phyloP scores from a whole-genome alignment of 2,329 filamentous ascomycete genomes.

The Lecanosticta acicola region DNA sequence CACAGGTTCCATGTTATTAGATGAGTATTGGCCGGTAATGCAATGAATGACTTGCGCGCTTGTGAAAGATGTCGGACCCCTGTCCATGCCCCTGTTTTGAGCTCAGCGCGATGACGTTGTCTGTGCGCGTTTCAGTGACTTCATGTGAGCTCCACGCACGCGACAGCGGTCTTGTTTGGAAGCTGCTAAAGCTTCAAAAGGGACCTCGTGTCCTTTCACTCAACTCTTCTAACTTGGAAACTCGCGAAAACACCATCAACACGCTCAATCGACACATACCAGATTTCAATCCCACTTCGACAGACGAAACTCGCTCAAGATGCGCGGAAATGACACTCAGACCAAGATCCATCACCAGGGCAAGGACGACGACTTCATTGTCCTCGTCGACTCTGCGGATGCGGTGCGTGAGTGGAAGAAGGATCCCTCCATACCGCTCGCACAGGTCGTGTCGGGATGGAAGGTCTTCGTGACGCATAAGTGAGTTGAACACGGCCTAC shows the following conservation, averaged over 20 bases:
- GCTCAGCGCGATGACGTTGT: conserved; percentile 6
- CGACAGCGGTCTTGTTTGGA: conserved; percentile 8
- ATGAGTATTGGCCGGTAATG: neutral
- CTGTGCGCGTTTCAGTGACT: conserved; percentile 8
- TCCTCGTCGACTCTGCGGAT: conserved; percentile 58
- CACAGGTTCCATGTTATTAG: neutral
- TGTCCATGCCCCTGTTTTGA: neutral
- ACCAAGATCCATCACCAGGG: conserved; percentile 86
- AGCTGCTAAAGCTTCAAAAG: conserved; percentile 14
- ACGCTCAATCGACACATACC: neutral
- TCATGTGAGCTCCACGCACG: conserved; percentile 7
- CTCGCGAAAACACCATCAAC: neutral
- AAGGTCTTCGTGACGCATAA: conserved; percentile 86
- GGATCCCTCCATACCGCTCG: conserved; percentile 72
- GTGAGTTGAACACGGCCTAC: conserved; percentile 60
- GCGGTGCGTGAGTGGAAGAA: conserved; percentile 73
- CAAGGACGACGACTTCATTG: conserved; percentile 60
- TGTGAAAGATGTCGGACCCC: neutral
- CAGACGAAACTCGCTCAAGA: conserved; percentile 16
- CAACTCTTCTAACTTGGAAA: conserved; percentile 6
- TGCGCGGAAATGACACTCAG: conserved; percentile 62
- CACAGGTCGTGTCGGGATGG: conserved; percentile 80
- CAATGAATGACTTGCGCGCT: neutral
- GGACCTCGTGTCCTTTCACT: conserved; percentile 1
- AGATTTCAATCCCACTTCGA: conserved; percentile 1